Evolutionary conservation across 331 rosid species (phyloP), one percentile per base, ranked within the genome.

Genomic region (Rosa hybrid): DNA sequence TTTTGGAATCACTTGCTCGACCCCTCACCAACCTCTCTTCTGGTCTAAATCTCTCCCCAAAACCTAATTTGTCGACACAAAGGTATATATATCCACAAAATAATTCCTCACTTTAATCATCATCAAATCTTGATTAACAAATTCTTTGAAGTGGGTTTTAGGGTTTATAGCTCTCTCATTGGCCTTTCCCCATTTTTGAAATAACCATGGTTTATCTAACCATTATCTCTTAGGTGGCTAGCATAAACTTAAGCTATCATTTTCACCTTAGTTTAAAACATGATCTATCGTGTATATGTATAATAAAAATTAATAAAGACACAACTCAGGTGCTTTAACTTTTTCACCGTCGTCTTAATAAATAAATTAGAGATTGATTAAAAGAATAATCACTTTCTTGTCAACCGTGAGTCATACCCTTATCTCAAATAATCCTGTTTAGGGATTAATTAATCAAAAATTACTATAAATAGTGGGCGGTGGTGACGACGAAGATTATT

Each of bases 41-140:
- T 80, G 76, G 71, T 54, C 76, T 51, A 70, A 80, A 73, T 80
- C 65, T 69, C 72, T 80, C 41, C 72, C 49, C 38, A 18, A 75
- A 84, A 46, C 77, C 77, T 48, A 84, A 85, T 83, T 78, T 45
- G 78, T 21, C 8, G 14, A 84, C 76, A 76, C 54, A 72, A 46
- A 75, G 14, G 18, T 51, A 34, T 50, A 18, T 17, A 17, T 70
- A 17, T 71, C 80, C 82, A 76, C 75, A 41, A 74, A 71, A 69
- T 62, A 27, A 68, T 63, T 84, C 83, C 72, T 74, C 68, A 49
- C 84, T 84, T 71, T 83, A 86, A 88, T 88, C 84, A 71, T 82
- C 77, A 84, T 86, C 86, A 76, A 78, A 88, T 83, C 75, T 41
- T 77, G 34, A 62, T 77, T 16, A 30, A 38, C 6, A 34, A 18